phyloP scores from a whole-genome alignment of 2,329 filamentous ascomycete species.

The Beauveria bassiana region DNA sequence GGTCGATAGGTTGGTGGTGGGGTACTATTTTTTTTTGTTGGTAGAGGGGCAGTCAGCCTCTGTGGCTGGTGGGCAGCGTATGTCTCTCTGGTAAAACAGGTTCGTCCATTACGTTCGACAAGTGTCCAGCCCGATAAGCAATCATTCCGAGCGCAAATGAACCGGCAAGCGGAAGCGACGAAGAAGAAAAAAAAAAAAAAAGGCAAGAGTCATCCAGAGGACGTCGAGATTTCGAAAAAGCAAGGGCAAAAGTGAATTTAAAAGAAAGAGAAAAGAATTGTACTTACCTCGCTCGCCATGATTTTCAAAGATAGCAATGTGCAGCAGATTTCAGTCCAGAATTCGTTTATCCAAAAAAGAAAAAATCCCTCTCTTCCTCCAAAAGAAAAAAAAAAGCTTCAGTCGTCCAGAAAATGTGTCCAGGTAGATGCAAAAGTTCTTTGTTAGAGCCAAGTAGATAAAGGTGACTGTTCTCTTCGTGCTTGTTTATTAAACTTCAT shows the following conservation, averaged over 20 bases:
- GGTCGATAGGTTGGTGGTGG: not conserved
- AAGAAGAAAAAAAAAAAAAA: too few relatives aligned
- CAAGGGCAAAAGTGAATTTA: not conserved
- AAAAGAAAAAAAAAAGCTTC: not conserved
- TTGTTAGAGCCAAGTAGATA: not conserved
- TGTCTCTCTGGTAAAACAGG: too few relatives aligned
- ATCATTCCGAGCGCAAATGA: too few relatives aligned
- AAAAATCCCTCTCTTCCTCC: too few relatives aligned
- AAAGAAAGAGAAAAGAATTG: too few relatives aligned
- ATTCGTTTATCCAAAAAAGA: not conserved
- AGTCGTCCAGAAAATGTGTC: not conserved
- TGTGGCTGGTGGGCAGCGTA: too few relatives aligned
- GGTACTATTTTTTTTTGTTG: not conserved
- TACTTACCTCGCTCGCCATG: constrained; percentile 12
- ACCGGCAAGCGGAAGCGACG: too few relatives aligned
- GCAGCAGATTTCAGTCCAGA: not conserved
- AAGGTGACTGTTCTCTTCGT: not conserved
- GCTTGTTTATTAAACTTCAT: not conserved
- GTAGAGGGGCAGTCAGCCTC: not conserved
- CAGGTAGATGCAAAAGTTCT: not conserved
- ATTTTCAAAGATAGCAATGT: not conserved
- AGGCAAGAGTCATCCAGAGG: too few relatives aligned
- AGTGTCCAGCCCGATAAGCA: too few relatives aligned
- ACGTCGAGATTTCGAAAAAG: too few relatives aligned
- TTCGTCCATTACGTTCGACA: too few relatives aligned